Percentiles rank a stretch among this genome's conserved stretches.
Conservation (phyloP, 2,329 filamentous ascomycete species). For the Calonectria montana region DNA sequence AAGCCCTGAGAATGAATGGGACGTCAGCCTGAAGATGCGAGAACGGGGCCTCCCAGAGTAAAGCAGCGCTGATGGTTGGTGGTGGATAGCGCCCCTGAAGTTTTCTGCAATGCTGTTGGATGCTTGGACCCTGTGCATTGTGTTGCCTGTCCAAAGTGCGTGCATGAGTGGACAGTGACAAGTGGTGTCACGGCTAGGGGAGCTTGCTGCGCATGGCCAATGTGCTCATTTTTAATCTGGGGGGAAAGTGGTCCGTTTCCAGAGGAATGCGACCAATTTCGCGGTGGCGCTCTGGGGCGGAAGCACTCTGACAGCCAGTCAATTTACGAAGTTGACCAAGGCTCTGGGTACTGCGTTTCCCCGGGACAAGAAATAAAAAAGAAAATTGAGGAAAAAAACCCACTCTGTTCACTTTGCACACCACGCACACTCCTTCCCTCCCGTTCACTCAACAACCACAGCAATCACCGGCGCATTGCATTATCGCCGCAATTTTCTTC, state of each 20-base stretch:
- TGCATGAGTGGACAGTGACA: constrained; percentile 39
- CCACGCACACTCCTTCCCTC: neutral
- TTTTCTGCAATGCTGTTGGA: constrained; percentile 1
- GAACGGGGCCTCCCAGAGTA: neutral
- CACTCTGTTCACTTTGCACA: constrained; percentile 20
- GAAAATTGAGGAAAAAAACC: constrained; percentile 12
- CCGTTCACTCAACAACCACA: constrained; percentile 25
- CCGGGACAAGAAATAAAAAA: neutral
- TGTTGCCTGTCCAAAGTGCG: constrained; percentile 39
- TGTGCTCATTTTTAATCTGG: constrained; percentile 22
- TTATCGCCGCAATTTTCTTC: constrained; percentile 1
- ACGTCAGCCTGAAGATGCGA: neutral
- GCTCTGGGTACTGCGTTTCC: constrained; percentile 2
- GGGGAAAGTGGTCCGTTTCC: constrained; percentile 33
- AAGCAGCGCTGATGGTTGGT: neutral
- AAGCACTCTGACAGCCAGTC: constrained; percentile 28
- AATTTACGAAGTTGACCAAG: constrained; percentile 18
- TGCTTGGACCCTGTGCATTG: constrained; percentile 10
- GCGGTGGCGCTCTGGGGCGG: constrained; percentile 24
- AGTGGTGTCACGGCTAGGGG: constrained; percentile 11
- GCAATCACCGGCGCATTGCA: constrained; percentile 6
- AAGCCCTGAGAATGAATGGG: neutral
- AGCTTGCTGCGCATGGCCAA: neutral
- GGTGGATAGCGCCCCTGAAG: neutral
- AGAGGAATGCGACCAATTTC: constrained; percentile 43